Conservation (phyloP, 495 filamentous ascomycete species). For the Trichoderma erinaceum region DNA sequence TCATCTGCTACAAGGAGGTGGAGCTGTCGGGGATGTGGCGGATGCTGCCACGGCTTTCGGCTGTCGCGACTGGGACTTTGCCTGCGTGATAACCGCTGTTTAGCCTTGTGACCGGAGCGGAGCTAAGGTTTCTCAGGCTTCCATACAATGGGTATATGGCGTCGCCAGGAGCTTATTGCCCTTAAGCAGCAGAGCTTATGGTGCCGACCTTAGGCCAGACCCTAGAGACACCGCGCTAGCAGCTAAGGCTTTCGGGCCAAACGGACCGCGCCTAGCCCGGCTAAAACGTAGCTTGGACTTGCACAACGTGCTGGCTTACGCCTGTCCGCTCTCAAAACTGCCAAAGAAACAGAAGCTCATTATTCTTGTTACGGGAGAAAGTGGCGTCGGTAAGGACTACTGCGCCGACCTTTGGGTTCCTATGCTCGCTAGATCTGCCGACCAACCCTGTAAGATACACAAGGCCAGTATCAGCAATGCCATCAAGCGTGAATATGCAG, state of each 20-base stretch:
- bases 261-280: conserved; percentile 41
- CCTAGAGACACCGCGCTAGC: conserved; percentile 51
- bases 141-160: conserved; percentile 53
- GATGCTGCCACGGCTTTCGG: conserved; percentile 53
- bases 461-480: conserved; percentile 54
- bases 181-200: conserved; percentile 48
- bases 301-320: conserved; percentile 46
- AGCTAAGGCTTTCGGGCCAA: conserved; percentile 51
- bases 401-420: conserved; percentile 53
- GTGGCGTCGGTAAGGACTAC: conserved; percentile 55
- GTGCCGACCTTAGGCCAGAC: conserved; percentile 58
- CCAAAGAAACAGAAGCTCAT: conserved; percentile 44
- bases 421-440: conserved; percentile 28
- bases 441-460: conserved; percentile 36
- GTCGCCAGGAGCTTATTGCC: conserved; percentile 44
- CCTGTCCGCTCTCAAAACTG: conserved; percentile 45
- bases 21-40: conserved; percentile 43
- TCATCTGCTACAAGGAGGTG: conserved; percentile 58
- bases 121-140: conserved; percentile 36
- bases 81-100: conserved; percentile 57
- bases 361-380: conserved; percentile 55
- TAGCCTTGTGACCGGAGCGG: conserved; percentile 54
- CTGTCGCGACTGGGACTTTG: conserved; percentile 59
- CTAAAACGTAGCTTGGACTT: conserved; percentile 52
- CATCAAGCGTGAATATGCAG: conserved; percentile 55